Evolutionary conservation across 148 eudicot species (phyloP), one percentile per base, ranked within the genome.

Genomic region (Camellia granthamiana): DNA sequence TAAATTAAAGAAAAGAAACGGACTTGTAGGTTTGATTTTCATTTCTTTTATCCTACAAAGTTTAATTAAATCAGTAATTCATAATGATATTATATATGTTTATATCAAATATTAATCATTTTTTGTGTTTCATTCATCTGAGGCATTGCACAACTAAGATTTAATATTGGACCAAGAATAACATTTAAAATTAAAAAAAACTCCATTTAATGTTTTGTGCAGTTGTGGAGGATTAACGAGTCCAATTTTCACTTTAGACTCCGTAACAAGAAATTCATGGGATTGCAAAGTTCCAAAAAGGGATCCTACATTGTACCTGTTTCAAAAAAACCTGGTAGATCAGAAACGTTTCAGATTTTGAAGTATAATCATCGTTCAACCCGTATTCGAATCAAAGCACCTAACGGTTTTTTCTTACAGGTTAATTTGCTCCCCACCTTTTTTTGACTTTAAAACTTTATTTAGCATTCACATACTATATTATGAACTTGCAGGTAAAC

Each of bases 261-360:
- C 54, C 54, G 44, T 15, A 52, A 69, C 73, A 69, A 69, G 73
- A 69, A 46, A 69, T 69, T 69, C 73, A 7, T 69, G 73, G 73
- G 73, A 0, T 4, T 69, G 23, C 5, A 61, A 5, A 3, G 1
- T 16, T 21, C n/a, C n/a, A 18, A 13, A 69, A 18, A 69, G 43
- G 54, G 21, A 18, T 46, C 73, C 13, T 49, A 49, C 7, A 49
- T 49, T 49, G 52, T 49, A 49, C 52, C 52, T 43, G 5, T 4
- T 42, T 69, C 54, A 69, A 69, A 42, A 69, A 6, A 49, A 69
- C 51, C 73, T 44, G 73, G 73, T 21, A 49, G 21, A 18, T 44
- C 73, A 16, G 54, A 69, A 69, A 69, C 73, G 21, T 69, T 69
- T 44, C 12, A 69, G 73, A 69, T 69, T 69, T 69, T 9, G 0